Conservation (phyloP, 2,329 filamentous ascomycete species). For the Diaporthe nobilis region DNA sequence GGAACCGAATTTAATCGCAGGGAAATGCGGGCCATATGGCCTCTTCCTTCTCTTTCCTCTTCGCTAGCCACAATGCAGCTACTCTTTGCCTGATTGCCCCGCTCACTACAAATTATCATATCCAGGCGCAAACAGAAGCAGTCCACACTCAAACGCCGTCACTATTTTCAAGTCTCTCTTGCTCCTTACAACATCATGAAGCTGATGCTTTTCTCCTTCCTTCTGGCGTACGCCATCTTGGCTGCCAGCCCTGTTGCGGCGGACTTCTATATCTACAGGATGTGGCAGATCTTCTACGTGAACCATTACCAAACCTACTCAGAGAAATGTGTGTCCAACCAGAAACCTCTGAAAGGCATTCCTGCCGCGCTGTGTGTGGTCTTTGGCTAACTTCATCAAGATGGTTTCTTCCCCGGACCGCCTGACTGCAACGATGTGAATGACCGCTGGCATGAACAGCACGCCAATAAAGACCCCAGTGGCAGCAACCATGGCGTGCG, state of each 20-base stretch:
- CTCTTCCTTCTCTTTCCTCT: neutral
- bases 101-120: too few relatives aligned
- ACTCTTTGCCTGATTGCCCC: too few relatives aligned
- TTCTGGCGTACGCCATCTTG: neutral
- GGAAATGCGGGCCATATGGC: neutral
- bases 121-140: too few relatives aligned
- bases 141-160: neutral
- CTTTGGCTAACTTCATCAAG: neutral
- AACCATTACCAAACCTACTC: too few relatives aligned
- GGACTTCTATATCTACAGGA: conserved; percentile 1
- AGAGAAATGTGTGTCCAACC: neutral
- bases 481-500: neutral
- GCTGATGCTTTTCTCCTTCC: too few relatives aligned
- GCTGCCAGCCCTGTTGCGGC: neutral
- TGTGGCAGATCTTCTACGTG: neutral
- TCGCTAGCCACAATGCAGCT: too few relatives aligned
- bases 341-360: neutral
- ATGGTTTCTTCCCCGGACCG: neutral
- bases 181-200: too few relatives aligned
- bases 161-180: too few relatives aligned
- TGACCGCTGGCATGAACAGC: neutral
- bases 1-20: too few relatives aligned
- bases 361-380: neutral
- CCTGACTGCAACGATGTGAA: neutral
- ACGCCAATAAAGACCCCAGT: neutral